Conservation (phyloP, 169 alveolate genomes). For the Plasmodium vivax region DNA sequence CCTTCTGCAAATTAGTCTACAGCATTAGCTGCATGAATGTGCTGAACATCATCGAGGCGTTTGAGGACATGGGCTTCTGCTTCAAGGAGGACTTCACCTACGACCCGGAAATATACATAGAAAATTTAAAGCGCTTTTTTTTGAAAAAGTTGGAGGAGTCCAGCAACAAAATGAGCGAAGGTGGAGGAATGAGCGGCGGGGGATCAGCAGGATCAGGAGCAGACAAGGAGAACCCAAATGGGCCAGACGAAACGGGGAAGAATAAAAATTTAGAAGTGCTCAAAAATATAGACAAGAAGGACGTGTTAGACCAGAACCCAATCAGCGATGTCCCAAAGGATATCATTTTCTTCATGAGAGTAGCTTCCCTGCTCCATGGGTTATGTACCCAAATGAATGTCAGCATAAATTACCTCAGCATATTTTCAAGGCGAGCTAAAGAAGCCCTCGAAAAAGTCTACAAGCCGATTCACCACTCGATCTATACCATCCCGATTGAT, state of each 20-base stretch:
- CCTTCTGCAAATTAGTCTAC: constrained; percentile 86
- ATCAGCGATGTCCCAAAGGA: constrained; percentile 88
- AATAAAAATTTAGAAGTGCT: constrained; percentile 35
- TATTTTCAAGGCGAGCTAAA: constrained; percentile 84
- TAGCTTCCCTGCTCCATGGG: constrained; percentile 87
- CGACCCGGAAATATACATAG: constrained; percentile 90
- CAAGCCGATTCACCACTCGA: constrained; percentile 34
- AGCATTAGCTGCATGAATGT: constrained; percentile 85
- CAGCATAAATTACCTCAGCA: constrained; percentile 83
- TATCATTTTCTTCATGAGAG: constrained; percentile 86
- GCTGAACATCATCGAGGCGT: constrained; percentile 87
- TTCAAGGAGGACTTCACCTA: constrained; percentile 79
- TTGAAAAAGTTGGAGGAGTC: constrained; percentile 76
- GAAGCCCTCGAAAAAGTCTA: constrained; percentile 71
- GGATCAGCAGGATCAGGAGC: not conserved
- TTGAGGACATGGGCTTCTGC: constrained; percentile 89
- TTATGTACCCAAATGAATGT: constrained; percentile 85
- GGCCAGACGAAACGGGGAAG: not conserved
- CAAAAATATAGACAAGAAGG: constrained; percentile 47
- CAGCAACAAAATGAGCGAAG: constrained; percentile 19
- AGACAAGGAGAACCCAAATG: not conserved
- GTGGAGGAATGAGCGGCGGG: not conserved
- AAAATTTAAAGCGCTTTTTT: constrained; percentile 82
- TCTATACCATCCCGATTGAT: constrained; percentile 55
- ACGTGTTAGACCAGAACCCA: constrained; percentile 77